Conservation (phyloP, 371 early-diverging fungal genomes). For the Zychaea mexicana region DNA sequence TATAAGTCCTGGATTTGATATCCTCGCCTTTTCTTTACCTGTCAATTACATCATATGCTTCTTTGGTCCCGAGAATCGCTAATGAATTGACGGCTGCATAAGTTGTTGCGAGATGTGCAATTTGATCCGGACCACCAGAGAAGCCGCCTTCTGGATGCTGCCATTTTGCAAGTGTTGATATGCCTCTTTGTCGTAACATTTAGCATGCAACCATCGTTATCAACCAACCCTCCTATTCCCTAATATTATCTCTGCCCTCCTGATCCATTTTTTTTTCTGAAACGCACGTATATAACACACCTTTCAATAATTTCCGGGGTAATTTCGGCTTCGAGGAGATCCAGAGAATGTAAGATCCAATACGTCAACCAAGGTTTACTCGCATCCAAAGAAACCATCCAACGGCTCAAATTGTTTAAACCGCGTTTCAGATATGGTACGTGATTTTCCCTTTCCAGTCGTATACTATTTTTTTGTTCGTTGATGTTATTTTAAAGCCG, state of each 20-base stretch:
- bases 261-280: no score
- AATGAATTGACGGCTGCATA: constrained; percentile 85
- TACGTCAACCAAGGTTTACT: constrained; percentile 91
- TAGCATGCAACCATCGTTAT: no score
- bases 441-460: constrained; percentile 55
- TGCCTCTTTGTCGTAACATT: constrained; percentile 35
- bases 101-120: constrained; percentile 84
- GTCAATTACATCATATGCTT: constrained; percentile 75
- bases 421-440: constrained; percentile 56
- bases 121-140: constrained; percentile 81
- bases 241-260: neutral
- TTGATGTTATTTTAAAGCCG: no score
- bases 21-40: constrained; percentile 35
- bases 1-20: no score
- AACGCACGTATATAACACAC: constrained; percentile 24
- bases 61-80: constrained; percentile 70
- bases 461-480: constrained; percentile 35
- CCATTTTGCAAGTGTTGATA: constrained; percentile 66
- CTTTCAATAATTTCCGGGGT: constrained; percentile 42
- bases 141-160: constrained; percentile 86
- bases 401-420: constrained; percentile 54
- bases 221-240: neutral
- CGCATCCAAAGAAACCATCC: constrained; percentile 81
- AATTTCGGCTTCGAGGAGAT: constrained; percentile 65
- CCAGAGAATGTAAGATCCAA: constrained; percentile 88